These are phyloP conservation scores for Tetracladium setigerum DNA, from an alignment of 495 filamentous ascomycete genomes.

Conservation along the genomic window DNA sequence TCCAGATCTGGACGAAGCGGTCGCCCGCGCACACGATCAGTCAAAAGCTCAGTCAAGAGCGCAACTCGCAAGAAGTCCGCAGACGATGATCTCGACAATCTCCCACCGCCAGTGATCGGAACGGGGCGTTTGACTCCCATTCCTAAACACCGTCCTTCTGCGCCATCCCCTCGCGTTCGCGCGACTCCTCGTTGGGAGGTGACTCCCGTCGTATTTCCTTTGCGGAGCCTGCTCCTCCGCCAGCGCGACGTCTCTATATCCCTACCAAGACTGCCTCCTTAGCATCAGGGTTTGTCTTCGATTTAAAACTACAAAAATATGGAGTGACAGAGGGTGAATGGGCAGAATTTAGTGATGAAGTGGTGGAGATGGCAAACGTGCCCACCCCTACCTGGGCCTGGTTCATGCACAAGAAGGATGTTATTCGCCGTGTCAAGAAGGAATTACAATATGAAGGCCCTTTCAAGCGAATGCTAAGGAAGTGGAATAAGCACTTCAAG, in stretches of 20 bases:
- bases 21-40: not conserved
- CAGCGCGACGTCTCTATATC: slow-evolving; percentile 4
- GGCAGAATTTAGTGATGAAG: slow-evolving; percentile 8
- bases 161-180: no score
- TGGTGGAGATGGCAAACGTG: slow-evolving; percentile 5
- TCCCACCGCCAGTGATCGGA: no score
- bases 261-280: slow-evolving; percentile 3
- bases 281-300: slow-evolving; percentile 11
- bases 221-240: slow-evolving; percentile 5
- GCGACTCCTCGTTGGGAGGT: no score
- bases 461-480: slow-evolving; percentile 4
- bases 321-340: slow-evolving; percentile 4
- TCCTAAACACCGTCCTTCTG: no score
- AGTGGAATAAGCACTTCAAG: slow-evolving; percentile 13
- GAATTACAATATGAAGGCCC: slow-evolving; percentile 14
- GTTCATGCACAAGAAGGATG: slow-evolving; percentile 7
- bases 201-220: slow-evolving; percentile 12
- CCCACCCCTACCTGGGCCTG: not conserved
- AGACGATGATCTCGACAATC: no score
- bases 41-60: no score
- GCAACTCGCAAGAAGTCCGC: no score
- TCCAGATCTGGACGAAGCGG: not conserved
- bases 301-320: slow-evolving; percentile 10
- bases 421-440: slow-evolving; percentile 7
- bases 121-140: no score